Conservation (phyloP, 768 basidiomycete species). For the Tricholoma sp. region DNA sequence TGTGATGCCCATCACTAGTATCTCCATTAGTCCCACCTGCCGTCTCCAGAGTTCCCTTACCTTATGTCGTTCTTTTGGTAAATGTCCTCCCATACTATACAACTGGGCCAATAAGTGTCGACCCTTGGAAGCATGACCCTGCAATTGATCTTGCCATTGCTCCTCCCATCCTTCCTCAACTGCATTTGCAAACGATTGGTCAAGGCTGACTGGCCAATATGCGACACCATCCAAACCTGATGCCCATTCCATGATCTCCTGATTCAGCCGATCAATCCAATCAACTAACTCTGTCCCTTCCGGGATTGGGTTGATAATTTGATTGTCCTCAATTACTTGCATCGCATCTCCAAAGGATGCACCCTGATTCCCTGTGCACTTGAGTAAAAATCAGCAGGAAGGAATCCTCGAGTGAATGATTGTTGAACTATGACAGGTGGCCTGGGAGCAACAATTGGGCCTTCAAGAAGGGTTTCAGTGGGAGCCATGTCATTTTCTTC, state of each 20-base stretch:
- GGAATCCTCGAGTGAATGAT: background rate
- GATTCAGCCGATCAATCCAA: background rate
- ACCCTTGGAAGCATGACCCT: background rate
- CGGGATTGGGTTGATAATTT: background rate
- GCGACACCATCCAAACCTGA: background rate
- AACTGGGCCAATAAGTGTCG: constrained; percentile 1
- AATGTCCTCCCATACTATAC: background rate
- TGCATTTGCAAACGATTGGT: background rate
- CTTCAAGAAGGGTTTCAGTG: background rate
- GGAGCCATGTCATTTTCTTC: background rate
- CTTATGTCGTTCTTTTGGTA: background rate
- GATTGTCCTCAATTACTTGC: background rate
- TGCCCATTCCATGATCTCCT: background rate
- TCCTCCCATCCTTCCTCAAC: background rate
- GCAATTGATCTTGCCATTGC: background rate
- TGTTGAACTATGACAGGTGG: background rate
- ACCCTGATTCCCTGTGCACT: background rate
- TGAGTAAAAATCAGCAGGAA: background rate
- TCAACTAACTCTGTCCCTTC: background rate
- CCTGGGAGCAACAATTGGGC: background rate
- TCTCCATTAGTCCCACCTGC: constrained; percentile 2
- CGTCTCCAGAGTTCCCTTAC: constrained; percentile 2
- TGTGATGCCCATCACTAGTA: constrained; percentile 1
- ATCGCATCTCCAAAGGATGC: background rate
- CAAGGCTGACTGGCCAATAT: background rate